phyloP scores from a whole-genome alignment of 75 land plant genomes.

The Adiantum capillusveneris region DNA sequence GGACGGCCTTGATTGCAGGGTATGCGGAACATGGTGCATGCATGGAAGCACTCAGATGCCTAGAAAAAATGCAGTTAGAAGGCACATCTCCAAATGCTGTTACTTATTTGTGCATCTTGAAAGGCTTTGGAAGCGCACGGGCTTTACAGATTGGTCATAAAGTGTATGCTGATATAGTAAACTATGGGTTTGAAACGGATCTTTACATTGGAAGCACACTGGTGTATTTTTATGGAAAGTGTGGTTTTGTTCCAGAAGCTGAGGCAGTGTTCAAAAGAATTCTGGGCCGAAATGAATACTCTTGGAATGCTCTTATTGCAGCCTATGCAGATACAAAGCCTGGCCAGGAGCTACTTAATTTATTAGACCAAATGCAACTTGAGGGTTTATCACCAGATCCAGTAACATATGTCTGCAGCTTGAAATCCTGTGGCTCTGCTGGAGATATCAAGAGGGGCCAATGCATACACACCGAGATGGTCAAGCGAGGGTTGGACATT shows the following conservation, averaged over 20 bases:
- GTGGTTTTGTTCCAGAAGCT: conserved; percentile 46
- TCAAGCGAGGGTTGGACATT: conserved; percentile 12
- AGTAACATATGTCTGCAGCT: conserved; percentile 21
- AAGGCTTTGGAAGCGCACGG: conserved; percentile 40
- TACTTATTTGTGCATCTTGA: conserved; percentile 42
- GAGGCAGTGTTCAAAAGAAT: conserved; percentile 32
- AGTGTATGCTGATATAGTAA: conserved; percentile 36
- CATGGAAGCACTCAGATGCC: conserved; percentile 35
- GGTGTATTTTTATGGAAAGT: conserved; percentile 64
- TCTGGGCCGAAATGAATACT: conserved; percentile 12
- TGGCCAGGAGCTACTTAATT: conserved; percentile 12
- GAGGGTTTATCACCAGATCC: conserved; percentile 29
- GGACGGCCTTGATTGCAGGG: conserved; percentile 58
- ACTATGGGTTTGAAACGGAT: conserved; percentile 28
- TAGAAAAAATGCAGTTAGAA: conserved; percentile 28
- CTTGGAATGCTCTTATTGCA: conserved; percentile 42
- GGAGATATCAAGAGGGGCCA: conserved; percentile 9
- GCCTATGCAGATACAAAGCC: conserved; percentile 15
- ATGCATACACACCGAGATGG: conserved; percentile 21
- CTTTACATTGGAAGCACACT: conserved; percentile 33
- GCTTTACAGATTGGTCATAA: conserved; percentile 33
- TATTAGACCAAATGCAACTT: conserved; percentile 24
- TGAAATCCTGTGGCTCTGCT: conserved; percentile 28
- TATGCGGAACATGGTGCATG: conserved; percentile 22
- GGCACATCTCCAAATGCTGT: conserved; percentile 32